These are phyloP conservation scores for Amanita rubescens DNA, from an alignment of 768 basidiomycete genomes.

Conservation along the genomic window DNA sequence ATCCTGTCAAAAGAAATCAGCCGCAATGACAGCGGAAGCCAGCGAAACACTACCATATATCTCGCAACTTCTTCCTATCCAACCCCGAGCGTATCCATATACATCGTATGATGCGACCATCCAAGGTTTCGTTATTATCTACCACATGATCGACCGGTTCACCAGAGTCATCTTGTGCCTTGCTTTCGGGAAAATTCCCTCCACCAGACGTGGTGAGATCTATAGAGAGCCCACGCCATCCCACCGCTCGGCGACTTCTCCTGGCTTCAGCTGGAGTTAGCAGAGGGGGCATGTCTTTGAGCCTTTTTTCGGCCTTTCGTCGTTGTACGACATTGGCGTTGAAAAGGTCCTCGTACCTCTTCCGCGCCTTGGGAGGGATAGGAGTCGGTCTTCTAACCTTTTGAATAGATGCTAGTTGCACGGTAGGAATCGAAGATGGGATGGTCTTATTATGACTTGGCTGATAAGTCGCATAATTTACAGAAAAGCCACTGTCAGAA, in stretches of 20 bases:
- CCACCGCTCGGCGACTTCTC: constrained; percentile 49
- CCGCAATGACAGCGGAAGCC: not conserved
- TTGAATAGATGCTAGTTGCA: constrained; percentile 10
- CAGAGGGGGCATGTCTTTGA: constrained; percentile 23
- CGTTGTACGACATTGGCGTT: constrained; percentile 47
- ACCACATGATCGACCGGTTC: constrained; percentile 27
- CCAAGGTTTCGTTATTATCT: constrained; percentile 39
- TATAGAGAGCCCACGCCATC: constrained; percentile 69
- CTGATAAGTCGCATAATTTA: constrained; percentile 7
- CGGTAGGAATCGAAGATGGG: not conserved
- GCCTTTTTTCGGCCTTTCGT: constrained; percentile 31
- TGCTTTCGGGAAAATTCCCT: constrained; percentile 4
- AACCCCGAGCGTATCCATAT: constrained; percentile 62
- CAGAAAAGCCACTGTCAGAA: constrained; percentile 26
- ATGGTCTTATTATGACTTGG: constrained; percentile 4
- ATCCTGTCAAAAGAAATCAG: constrained; percentile 36
- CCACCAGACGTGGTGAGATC: constrained; percentile 49
- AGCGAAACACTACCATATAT: constrained; percentile 53
- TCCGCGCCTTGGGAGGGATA: constrained; percentile 54
- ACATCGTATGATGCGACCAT: constrained; percentile 45
- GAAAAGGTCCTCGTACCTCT: constrained; percentile 65
- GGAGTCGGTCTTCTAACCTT: constrained; percentile 52
- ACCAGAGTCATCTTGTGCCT: constrained; percentile 13
- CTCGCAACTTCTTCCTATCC: constrained; percentile 40
- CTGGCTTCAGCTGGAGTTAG: constrained; percentile 31